These are phyloP conservation scores for Blastobotrys americana DNA, from an alignment of 805 yeast species.

Conservation along the genomic window DNA sequence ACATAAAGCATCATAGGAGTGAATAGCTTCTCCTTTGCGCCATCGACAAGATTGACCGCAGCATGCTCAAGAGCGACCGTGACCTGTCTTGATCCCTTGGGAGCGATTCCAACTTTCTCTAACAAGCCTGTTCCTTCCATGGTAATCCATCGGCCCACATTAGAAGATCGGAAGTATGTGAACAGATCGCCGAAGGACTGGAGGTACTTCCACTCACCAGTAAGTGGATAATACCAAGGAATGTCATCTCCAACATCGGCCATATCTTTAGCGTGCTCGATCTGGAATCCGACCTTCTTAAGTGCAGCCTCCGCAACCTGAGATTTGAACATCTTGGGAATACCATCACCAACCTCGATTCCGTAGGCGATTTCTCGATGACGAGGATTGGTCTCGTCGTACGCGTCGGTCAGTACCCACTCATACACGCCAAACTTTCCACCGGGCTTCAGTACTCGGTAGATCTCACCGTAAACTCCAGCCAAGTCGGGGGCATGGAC, in stretches of 20 bases:
- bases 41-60: conserved; percentile 88
- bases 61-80: conserved; percentile 94
- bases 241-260: conserved; percentile 75
- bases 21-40: conserved; percentile 83
- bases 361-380: conserved; percentile 96
- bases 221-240: conserved; percentile 97
- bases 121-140: conserved; percentile 70
- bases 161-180: conserved; percentile 84
- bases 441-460: conserved; percentile 94
- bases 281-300: conserved; percentile 77
- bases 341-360: conserved; percentile 97
- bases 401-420: conserved; percentile 96
- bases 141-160: conserved; percentile 78
- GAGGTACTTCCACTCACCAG: conserved; percentile 87
- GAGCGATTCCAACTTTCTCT: conserved; percentile 83
- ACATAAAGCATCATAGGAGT: conserved; percentile 97
- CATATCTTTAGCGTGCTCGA: conserved; percentile 68
- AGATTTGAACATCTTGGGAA: conserved; percentile 88
- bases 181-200: conserved; percentile 70
- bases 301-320: conserved; percentile 86
- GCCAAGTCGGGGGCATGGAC: conserved; percentile 95
- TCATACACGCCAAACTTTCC: conserved; percentile 97
- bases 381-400: conserved; percentile 77
- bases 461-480: conserved; percentile 92
- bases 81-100: conserved; percentile 85